Evolutionary conservation across 2,329 filamentous ascomycete genomes (phyloP).

Genomic region (Ceratocystiopsis brevicomis): DNA sequence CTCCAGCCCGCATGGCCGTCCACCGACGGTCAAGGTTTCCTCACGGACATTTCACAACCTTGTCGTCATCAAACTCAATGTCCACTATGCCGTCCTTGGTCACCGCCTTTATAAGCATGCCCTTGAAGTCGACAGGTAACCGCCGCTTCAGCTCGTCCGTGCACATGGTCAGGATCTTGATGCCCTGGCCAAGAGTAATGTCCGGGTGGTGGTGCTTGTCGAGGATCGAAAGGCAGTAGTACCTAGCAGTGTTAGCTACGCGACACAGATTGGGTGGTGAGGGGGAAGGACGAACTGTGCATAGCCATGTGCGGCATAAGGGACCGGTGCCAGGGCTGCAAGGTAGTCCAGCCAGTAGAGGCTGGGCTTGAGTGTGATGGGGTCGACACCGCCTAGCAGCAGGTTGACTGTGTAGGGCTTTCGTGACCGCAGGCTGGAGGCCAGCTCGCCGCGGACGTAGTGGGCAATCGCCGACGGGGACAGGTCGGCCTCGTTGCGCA

Average conservation of each 20-base stretch:
- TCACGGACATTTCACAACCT: constrained; percentile 43
- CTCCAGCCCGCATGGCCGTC: too few species aligned
- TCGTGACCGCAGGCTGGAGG: constrained; percentile 71
- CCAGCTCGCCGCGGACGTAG: constrained; percentile 88
- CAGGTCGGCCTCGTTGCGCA: constrained; percentile 90
- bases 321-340: constrained; percentile 68
- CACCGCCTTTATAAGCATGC: constrained; percentile 81
- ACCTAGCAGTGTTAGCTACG: constrained; percentile 30
- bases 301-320: constrained; percentile 95
- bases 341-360: constrained; percentile 97
- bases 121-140: constrained; percentile 97
- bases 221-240: constrained; percentile 93
- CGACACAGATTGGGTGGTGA: not conserved
- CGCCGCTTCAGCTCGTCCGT: constrained; percentile 92
- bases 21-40: not conserved
- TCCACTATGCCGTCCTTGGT: constrained; percentile 85
- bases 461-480: constrained; percentile 74
- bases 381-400: constrained; percentile 81
- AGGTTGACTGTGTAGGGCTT: constrained; percentile 96
- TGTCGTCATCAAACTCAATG: constrained; percentile 69
- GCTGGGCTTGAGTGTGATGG: constrained; percentile 75
- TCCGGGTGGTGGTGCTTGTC: constrained; percentile 98
- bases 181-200: constrained; percentile 71
- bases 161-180: constrained; percentile 87
- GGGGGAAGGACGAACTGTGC: constrained; percentile 53